Conservation (phyloP, 2,329 filamentous ascomycete species). For the Neofusicoccum sp. region DNA sequence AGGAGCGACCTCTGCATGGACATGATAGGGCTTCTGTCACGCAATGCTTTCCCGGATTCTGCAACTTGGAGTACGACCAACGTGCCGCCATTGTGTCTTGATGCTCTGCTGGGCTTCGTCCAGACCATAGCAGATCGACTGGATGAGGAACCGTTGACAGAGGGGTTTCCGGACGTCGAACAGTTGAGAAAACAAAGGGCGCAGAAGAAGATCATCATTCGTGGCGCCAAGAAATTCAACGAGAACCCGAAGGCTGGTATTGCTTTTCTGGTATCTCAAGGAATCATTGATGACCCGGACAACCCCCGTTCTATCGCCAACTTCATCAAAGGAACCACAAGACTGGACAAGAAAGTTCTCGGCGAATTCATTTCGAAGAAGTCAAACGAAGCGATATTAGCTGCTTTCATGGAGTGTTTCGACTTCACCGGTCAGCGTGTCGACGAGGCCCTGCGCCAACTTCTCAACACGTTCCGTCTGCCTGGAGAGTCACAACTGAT, state of each 20-base stretch:
- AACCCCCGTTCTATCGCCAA: slow-evolving; percentile 76
- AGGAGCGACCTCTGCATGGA: slow-evolving; percentile 91
- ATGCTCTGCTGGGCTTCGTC: slow-evolving; percentile 85
- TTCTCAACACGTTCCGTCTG: slow-evolving; percentile 90
- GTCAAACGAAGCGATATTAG: slow-evolving; percentile 79
- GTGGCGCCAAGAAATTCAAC: slow-evolving; percentile 88
- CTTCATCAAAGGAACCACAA: slow-evolving; percentile 83
- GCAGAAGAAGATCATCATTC: slow-evolving; percentile 84
- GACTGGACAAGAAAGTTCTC: slow-evolving; percentile 84
- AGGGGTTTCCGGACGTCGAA: slow-evolving; percentile 65
- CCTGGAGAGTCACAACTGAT: slow-evolving; percentile 93
- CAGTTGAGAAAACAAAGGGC: slow-evolving; percentile 68
- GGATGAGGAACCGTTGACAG: slow-evolving; percentile 63
- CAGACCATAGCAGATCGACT: slow-evolving; percentile 88
- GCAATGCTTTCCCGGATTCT: slow-evolving; percentile 94
- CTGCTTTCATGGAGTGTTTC: slow-evolving; percentile 81
- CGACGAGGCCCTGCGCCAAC: slow-evolving; percentile 80
- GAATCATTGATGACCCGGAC: slow-evolving; percentile 74
- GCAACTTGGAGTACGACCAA: slow-evolving; percentile 99
- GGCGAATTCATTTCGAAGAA: slow-evolving; percentile 93
- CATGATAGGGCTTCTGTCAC: slow-evolving; percentile 85
- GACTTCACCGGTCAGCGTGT: slow-evolving; percentile 84
- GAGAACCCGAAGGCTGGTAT: slow-evolving; percentile 89
- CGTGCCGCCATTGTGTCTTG: slow-evolving; percentile 89
- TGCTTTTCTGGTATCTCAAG: slow-evolving; percentile 78